Evolutionary conservation across 208 protist genomes (phyloP).

Genomic region (Acanthamoeba triangularis): DNA sequence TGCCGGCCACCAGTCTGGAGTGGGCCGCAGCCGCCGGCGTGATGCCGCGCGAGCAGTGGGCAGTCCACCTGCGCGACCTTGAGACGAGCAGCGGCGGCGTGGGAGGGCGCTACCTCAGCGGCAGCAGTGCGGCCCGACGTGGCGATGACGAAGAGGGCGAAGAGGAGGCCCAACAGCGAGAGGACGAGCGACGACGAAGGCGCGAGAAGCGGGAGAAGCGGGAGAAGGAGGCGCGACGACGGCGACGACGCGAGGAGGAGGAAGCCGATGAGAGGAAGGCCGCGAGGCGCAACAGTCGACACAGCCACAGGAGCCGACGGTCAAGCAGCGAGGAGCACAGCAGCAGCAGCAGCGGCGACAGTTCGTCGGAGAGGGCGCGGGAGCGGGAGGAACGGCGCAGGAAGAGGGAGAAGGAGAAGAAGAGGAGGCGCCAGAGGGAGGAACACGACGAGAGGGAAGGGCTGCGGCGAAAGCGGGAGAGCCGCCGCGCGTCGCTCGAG

Average conservation of each 20-base stretch:
- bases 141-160: not conserved
- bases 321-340: not conserved
- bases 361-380: not conserved
- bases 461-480: not conserved
- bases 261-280: not conserved
- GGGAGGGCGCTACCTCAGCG: not conserved
- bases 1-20: not conserved
- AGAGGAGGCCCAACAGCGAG: not conserved
- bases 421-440: not conserved
- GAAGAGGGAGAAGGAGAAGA: not conserved
- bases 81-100: not conserved
- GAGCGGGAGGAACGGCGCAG: not conserved
- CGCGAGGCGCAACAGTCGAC: not conserved
- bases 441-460: not conserved
- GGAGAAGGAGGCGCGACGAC: constrained; percentile 11
- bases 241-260: not conserved
- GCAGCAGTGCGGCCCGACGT: not conserved
- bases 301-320: not conserved
- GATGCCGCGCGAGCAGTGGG: not conserved
- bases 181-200: not conserved
- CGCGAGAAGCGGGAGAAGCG: not conserved
- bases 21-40: constrained; percentile 3
- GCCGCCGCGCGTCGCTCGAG: not conserved
- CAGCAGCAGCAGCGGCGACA: not conserved
- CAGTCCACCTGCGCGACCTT: not conserved